Conservation (phyloP, 768 basidiomycete genomes). For the Tephrocybe sp. region DNA sequence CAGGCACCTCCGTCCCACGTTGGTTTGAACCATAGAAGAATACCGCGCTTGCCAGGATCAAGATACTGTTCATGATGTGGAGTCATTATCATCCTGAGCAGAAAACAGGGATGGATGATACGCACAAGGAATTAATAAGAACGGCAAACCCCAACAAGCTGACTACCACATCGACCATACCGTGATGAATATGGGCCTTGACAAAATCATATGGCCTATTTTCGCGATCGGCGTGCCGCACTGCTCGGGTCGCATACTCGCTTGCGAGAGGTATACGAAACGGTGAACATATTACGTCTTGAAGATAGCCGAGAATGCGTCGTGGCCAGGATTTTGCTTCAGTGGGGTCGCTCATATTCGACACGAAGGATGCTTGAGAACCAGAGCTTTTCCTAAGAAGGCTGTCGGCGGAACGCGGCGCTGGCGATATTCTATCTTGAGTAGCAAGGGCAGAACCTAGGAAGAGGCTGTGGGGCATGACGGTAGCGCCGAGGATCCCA, state of each 20-base stretch:
- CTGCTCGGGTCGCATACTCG: slow-evolving; percentile 31
- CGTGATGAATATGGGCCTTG: slow-evolving; percentile 61
- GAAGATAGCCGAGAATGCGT: slow-evolving; percentile 17
- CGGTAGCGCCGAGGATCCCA: slow-evolving; percentile 78
- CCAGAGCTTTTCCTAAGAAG: slow-evolving; percentile 16
- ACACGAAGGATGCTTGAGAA: slow-evolving; percentile 10
- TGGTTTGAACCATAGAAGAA: slow-evolving; percentile 54
- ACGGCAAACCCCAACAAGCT: slow-evolving; percentile 83
- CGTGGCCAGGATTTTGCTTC: slow-evolving; percentile 1
- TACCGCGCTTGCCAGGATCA: slow-evolving; percentile 79
- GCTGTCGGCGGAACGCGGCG: slow-evolving; percentile 22
- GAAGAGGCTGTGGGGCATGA: slow-evolving; percentile 94
- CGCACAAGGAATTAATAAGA: slow-evolving; percentile 78
- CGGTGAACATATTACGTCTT: slow-evolving; percentile 27
- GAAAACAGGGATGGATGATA: slow-evolving; percentile 22
- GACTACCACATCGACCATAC: slow-evolving; percentile 60
- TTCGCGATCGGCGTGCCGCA: slow-evolving; percentile 50
- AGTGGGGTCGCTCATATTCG: not conserved
- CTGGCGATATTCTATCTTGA: slow-evolving; percentile 61
- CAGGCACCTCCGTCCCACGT: slow-evolving; percentile 36
- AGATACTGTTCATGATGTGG: slow-evolving; percentile 57
- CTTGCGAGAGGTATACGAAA: slow-evolving; percentile 38
- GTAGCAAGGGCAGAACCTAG: slow-evolving; percentile 85
- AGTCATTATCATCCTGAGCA: slow-evolving; percentile 2
- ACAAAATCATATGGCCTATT: slow-evolving; percentile 58